Percentiles rank a stretch among this genome's conserved stretches.
phyloP scores from a whole-genome alignment of 129 eudicot species.

The Gnaphalium uliginosum region DNA sequence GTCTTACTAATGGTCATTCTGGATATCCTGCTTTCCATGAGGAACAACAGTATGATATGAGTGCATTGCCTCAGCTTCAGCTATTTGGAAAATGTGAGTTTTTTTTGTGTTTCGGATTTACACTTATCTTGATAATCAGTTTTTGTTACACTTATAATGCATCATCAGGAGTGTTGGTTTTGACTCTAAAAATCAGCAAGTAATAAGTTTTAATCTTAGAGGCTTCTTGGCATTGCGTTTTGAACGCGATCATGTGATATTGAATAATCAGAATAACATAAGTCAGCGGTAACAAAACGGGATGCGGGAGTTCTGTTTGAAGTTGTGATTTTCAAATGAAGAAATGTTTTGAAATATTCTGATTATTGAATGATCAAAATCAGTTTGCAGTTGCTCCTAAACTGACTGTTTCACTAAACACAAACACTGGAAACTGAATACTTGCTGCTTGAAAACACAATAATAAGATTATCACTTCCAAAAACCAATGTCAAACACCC shows the following conservation, averaged over 20 bases:
- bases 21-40: slow-evolving; percentile 33
- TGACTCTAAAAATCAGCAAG: background rate
- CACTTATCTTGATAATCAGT: background rate
- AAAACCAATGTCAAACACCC: background rate
- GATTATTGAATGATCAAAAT: too few relatives aligned
- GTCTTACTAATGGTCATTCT: slow-evolving; percentile 38
- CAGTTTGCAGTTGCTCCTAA: background rate
- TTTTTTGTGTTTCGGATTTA: background rate
- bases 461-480: background rate
- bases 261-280: background rate
- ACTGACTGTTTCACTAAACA: too few relatives aligned
- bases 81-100: slow-evolving; percentile 61
- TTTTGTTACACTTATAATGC: background rate
- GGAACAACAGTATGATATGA: slow-evolving; percentile 45
- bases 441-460: too few relatives aligned
- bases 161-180: background rate
- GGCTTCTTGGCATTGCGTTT: too few relatives aligned
- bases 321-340: background rate
- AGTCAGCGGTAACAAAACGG: background rate
- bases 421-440: background rate
- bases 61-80: slow-evolving; percentile 56
- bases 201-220: too few relatives aligned
- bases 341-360: too few relatives aligned
- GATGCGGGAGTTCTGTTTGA: background rate
- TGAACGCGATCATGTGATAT: too few relatives aligned